Percentiles rank a stretch among this genome's conserved stretches.
Conservation (phyloP, 345 rosid genomes). For the Microthlaspi erraticum region DNA sequence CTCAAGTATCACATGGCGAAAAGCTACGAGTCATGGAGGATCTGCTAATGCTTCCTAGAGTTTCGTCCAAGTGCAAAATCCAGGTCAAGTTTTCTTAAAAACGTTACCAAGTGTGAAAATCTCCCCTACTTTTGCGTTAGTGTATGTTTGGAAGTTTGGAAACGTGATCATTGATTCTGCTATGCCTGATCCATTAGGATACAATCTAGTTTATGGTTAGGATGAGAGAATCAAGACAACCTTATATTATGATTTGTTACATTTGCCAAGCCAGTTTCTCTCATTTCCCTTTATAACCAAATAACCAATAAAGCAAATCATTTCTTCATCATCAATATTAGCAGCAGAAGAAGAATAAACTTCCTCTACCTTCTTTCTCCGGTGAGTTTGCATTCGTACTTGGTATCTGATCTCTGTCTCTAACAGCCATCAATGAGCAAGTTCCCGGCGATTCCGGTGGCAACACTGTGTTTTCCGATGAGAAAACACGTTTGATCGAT, state of each 20-base stretch:
- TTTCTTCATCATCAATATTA: conserved; percentile 13
- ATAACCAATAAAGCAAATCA: not conserved
- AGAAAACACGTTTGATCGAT: conserved; percentile 48
- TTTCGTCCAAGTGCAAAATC: not conserved
- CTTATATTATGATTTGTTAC: not conserved
- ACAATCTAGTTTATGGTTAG: not conserved
- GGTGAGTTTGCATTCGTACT: conserved; percentile 15
- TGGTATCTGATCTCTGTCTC: conserved; percentile 48
- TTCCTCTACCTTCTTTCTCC: conserved; percentile 55
- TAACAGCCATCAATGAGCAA: conserved; percentile 72
- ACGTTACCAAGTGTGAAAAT: not conserved
- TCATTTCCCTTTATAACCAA: not conserved
- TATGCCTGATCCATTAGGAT: not conserved
- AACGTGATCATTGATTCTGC: no score
- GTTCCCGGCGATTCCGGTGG: conserved; percentile 96
- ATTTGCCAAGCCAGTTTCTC: conserved; percentile 9
- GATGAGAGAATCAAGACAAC: not conserved
- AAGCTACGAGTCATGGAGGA: not conserved
- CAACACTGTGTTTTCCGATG: conserved; percentile 58
- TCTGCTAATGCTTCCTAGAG: conserved; percentile 16
- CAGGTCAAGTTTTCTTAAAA: not conserved
- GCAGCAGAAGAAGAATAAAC: conserved; percentile 69
- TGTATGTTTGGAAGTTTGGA: not conserved
- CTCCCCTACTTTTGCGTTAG: not conserved
- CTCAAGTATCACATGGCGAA: not conserved